These are phyloP conservation scores for Yamadazyma triangularis DNA, from an alignment of 1,139 yeast species.

Conservation along the genomic window DNA sequence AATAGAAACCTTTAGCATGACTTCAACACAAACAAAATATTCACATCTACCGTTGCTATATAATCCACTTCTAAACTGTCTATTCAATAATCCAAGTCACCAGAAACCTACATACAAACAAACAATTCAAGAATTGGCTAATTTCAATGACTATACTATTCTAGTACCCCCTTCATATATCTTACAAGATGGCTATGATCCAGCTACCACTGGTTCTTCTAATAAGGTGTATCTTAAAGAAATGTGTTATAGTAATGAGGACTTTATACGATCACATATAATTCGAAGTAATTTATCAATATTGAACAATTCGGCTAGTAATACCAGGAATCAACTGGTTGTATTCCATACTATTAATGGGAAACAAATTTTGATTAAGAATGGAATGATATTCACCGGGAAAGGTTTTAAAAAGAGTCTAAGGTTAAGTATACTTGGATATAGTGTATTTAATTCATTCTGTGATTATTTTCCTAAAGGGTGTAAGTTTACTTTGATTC, in stretches of 20 bases:
- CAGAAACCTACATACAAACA: constrained; percentile 47
- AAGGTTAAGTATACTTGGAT: constrained; percentile 38
- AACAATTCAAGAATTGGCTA: constrained; percentile 37
- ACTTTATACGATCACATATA: constrained; percentile 70
- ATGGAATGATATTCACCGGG: constrained; percentile 50
- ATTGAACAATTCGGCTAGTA: constrained; percentile 28
- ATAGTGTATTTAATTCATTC: constrained; percentile 42
- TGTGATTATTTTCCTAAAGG: constrained; percentile 46
- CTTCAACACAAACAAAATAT: neutral
- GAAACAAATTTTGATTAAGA: constrained; percentile 53
- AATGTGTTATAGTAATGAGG: constrained; percentile 54
- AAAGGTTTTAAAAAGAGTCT: constrained; percentile 53
- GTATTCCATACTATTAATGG: constrained; percentile 57
- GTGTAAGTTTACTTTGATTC: constrained; percentile 48
- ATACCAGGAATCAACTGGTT: constrained; percentile 39
- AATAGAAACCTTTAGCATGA: no score
- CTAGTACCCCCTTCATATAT: constrained; percentile 57
- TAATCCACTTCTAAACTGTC: constrained; percentile 63
- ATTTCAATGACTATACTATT: constrained; percentile 49
- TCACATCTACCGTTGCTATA: constrained; percentile 38
- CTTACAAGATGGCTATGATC: constrained; percentile 50
- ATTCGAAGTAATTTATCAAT: constrained; percentile 36
- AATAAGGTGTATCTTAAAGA: constrained; percentile 42
- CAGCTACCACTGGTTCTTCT: constrained; percentile 29
- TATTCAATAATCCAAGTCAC: constrained; percentile 64